These are phyloP conservation scores for Flaveria bidentis DNA, from an alignment of 129 eudicot genomes.

Conservation along the genomic window DNA sequence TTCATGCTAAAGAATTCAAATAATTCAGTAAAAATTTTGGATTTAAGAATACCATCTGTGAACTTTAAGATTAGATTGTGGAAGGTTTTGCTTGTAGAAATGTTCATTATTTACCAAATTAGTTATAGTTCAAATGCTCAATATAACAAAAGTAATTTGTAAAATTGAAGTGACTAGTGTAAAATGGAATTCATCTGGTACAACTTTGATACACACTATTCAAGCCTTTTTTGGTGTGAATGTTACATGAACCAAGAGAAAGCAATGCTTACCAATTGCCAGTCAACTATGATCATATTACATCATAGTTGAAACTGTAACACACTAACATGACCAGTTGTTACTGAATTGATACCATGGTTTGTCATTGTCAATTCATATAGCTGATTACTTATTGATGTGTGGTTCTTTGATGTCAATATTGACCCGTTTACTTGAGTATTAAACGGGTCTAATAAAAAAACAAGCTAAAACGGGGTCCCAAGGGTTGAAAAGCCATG, in stretches of 20 bases:
- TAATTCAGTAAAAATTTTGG: background rate
- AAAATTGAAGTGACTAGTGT: background rate
- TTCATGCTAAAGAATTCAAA: slow-evolving; percentile 1
- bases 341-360: background rate
- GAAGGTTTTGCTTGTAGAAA: background rate
- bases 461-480: background rate
- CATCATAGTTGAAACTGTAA: background rate
- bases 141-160: background rate
- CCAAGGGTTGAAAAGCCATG: background rate
- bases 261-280: background rate
- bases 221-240: slow-evolving; percentile 3
- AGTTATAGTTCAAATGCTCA: background rate
- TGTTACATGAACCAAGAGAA: background rate
- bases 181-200: background rate
- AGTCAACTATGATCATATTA: background rate
- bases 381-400: background rate
- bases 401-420: background rate
- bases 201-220: background rate
- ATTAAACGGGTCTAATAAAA: background rate
- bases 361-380: background rate
- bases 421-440: background rate
- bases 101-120: background rate
- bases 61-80: slow-evolving; percentile 4
- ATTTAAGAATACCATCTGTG: background rate
- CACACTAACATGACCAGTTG: background rate